phyloP scores from a whole-genome alignment of 2,329 filamentous ascomycete species.

The Hymenotorrendiella dingleyae region DNA sequence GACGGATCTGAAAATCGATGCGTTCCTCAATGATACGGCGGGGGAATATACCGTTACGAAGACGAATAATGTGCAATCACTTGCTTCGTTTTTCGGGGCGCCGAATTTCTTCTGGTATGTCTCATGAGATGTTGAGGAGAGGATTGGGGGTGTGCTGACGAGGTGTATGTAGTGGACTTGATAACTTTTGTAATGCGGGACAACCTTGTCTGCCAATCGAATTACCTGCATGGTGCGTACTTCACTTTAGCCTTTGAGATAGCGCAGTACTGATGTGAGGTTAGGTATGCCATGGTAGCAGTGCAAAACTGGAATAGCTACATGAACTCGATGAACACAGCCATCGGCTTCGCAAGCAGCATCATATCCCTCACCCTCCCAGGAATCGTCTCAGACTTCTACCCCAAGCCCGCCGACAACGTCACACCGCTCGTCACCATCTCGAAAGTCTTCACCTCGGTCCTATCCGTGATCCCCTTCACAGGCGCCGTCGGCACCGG shows the following conservation, averaged over 20 bases:
- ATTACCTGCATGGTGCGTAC: conserved; percentile 12
- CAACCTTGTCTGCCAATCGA: conserved; percentile 14
- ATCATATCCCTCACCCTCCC: conserved; percentile 6
- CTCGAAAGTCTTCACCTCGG: conserved; percentile 1
- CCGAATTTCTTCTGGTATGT: conserved; percentile 17
- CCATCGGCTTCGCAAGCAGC: conserved; percentile 9
- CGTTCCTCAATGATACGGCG: conserved; percentile 1
- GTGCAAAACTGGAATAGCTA: conserved; percentile 18
- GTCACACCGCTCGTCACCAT: conserved; percentile 9
- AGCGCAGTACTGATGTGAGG: not conserved
- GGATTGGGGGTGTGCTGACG: not conserved
- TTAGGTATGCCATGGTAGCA: conserved; percentile 11
- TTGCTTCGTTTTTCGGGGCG: conserved; percentile 11
- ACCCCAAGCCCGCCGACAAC: conserved; percentile 7
- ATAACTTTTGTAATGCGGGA: conserved; percentile 13
- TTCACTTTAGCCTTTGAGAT: not conserved
- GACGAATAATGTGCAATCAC: conserved; percentile 12
- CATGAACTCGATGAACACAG: conserved; percentile 14
- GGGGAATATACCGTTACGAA: conserved; percentile 3
- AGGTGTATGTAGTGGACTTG: conserved; percentile 9
- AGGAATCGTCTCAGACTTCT: conserved; percentile 10
- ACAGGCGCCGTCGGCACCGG: conserved; percentile 7
- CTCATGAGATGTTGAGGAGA: not conserved
- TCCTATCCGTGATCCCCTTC: conserved; percentile 7
- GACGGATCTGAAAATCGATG: conserved; percentile 8